Conservation (phyloP, 2,329 filamentous ascomycete genomes). For the Stagonosporopsis rhizophila region DNA sequence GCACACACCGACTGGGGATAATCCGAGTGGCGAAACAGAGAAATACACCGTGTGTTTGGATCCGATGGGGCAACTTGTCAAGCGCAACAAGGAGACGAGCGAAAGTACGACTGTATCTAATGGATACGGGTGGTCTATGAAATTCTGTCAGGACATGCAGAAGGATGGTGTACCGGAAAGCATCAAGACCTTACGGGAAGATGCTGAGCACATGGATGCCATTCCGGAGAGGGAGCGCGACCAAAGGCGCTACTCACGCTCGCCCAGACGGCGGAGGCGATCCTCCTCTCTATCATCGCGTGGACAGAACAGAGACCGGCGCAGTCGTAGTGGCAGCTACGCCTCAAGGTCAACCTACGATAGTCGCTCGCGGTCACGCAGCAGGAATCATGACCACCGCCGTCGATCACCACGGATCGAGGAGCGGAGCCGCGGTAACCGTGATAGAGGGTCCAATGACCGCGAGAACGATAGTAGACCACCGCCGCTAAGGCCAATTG, state of each 20-base stretch:
- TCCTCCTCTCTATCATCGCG: conserved; percentile 28
- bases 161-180: conserved; percentile 33
- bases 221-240: conserved; percentile 17
- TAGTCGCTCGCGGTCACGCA: conserved; percentile 27
- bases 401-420: conserved; percentile 20
- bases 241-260: conserved; percentile 17
- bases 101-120: conserved; percentile 71
- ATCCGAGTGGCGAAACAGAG: conserved; percentile 35
- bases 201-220: conserved; percentile 26
- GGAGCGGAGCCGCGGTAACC: conserved; percentile 15
- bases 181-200: conserved; percentile 32
- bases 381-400: conserved; percentile 20
- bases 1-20: conserved; percentile 57
- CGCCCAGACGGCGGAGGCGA: conserved; percentile 22
- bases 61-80: conserved; percentile 73
- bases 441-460: conserved; percentile 17
- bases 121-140: conserved; percentile 87
- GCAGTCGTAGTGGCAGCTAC: conserved; percentile 23
- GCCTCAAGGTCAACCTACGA: conserved; percentile 28
- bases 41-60: conserved; percentile 65
- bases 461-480: conserved; percentile 16
- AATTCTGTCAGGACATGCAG: conserved; percentile 84
- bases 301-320: conserved; percentile 19
- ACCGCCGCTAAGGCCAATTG: conserved; percentile 17
- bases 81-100: conserved; percentile 71